Evolutionary conservation across 495 filamentous ascomycete species (phyloP), one percentile per base, ranked within the genome.

Genomic region (Cercophora newfieldiana): DNA sequence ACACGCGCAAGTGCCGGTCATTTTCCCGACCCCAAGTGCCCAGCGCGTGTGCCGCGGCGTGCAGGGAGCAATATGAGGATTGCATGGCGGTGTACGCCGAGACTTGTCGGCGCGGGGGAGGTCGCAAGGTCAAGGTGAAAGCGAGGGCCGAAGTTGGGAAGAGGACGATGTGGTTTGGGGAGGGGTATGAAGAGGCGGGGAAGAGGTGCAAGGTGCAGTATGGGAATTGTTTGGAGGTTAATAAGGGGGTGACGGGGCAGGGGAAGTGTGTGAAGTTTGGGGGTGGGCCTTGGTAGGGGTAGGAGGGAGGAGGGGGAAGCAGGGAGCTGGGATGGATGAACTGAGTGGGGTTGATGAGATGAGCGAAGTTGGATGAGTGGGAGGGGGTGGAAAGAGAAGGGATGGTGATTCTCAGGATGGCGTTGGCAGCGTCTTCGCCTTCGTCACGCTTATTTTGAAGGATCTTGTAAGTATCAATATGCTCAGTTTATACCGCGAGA

Each of bases 11-110:
- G 16, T 85, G 82, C 69, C 67, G 69, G 25, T 70, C 71, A 19
- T 85, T 82, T 66, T 30, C 59, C 7, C 74, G 77, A 37, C 28
- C 59, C 54, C 5, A 53, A 12, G 71, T 68, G 55, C 28, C 60
- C 33, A 62, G 71, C 57, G 82, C 75, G 48, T 85, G 82, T 69
- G 60, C 72, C 51, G 80, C 81, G 66, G 81, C 82, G 37, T 85
- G 82, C 72, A 75, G 81, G 69, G 73, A 72, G 61, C 82, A 85
- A 74, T 82, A 75, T 66, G 71, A 80, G 21, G 75, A 78, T 51
- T 85, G 81, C 66, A 66, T 77, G 33, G 64, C 71, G 30, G 77
- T 76, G 26, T 85, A 83, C 67, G 79, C 77, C 54, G 54, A 80
- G 68, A 74, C 79, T 0, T 83, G 82, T 76, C 68, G 72, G 57